Evolutionary conservation across 108 stramenopile species (phyloP).

Genomic region (Skeletonema grethae): DNA sequence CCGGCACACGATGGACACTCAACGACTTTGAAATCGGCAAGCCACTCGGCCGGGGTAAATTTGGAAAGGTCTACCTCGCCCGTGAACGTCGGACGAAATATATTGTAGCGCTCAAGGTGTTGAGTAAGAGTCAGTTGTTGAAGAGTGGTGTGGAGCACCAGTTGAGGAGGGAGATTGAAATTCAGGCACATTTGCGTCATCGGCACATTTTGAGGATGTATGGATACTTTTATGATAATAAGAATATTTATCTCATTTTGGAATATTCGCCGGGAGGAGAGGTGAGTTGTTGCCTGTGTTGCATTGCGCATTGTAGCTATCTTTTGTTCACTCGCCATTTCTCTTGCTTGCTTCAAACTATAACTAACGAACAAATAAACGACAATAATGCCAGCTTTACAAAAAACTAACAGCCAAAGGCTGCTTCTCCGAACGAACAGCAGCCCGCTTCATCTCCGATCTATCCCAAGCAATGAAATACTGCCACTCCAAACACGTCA

Average conservation of each 20-base stretch:
- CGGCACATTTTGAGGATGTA: conserved; percentile 96
- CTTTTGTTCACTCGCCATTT: not conserved
- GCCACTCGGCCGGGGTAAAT: conserved; percentile 97
- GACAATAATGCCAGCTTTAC: conserved; percentile 50
- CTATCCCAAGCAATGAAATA: conserved; percentile 89
- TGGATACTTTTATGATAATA: conserved; percentile 97
- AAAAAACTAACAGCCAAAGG: conserved; percentile 84
- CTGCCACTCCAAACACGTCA: conserved; percentile 97
- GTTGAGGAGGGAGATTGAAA: conserved; percentile 98
- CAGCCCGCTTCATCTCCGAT: conserved; percentile 90
- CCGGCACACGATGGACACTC: conserved; percentile 83
- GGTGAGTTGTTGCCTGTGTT: conserved; percentile 34
- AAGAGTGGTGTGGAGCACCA: conserved; percentile 98
- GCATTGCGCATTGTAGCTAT: not conserved
- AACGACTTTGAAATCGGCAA: conserved; percentile 99
- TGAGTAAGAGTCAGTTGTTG: conserved; percentile 95
- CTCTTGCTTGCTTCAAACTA: too few species aligned
- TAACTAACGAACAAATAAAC: not conserved
- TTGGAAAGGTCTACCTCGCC: conserved; percentile 97
- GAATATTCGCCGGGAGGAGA: conserved; percentile 97
- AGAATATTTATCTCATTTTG: conserved; percentile 96
- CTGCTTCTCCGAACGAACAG: conserved; percentile 79
- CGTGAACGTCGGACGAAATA: conserved; percentile 91
- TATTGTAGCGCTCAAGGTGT: conserved; percentile 98
- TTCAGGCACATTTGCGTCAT: conserved; percentile 96